phyloP scores from a whole-genome alignment of 768 basidiomycete species.

The Trametes meyenii region DNA sequence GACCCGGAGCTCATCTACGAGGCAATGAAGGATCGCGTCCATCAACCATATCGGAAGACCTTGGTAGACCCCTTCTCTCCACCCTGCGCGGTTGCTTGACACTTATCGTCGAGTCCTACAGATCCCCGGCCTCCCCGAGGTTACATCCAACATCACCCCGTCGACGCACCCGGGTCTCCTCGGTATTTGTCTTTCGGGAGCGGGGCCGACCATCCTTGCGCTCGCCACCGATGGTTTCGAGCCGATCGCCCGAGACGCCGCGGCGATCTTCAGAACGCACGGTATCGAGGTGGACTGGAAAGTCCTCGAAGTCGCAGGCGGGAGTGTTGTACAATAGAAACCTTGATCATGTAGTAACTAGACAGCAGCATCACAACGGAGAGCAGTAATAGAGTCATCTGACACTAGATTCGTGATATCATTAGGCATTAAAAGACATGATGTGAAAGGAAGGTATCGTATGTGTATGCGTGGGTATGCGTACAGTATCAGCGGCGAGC shows the following conservation, averaged over 20 bases:
- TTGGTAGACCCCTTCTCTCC: slow-evolving; percentile 55
- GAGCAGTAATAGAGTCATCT: neutral
- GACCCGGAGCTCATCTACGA: slow-evolving; percentile 98
- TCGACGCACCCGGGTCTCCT: slow-evolving; percentile 90
- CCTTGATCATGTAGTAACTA: neutral
- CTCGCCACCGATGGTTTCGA: slow-evolving; percentile 87
- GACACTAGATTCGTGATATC: slow-evolving; percentile 9
- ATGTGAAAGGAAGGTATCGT: slow-evolving; percentile 9
- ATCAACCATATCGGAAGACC: slow-evolving; percentile 92
- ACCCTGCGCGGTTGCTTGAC: neutral
- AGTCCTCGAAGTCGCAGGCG: slow-evolving; percentile 68
- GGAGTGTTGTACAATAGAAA: slow-evolving; percentile 36
- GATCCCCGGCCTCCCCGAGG: slow-evolving; percentile 96
- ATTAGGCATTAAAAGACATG: slow-evolving; percentile 19
- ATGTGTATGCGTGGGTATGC: slow-evolving; percentile 9
- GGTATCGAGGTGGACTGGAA: slow-evolving; percentile 91
- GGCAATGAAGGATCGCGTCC: slow-evolving; percentile 98
- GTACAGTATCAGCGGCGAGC: slow-evolving; percentile 19
- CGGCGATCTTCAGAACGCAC: slow-evolving; percentile 67
- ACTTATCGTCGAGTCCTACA: slow-evolving; percentile 35
- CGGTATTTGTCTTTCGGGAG: slow-evolving; percentile 97
- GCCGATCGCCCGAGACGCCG: slow-evolving; percentile 80
- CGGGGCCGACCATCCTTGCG: slow-evolving; percentile 96
- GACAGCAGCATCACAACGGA: too few species aligned
- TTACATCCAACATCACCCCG: slow-evolving; percentile 88